Base-by-base conservation (phyloP, 768 basidiomycete genomes). In the Mycena polygramma region DNA sequence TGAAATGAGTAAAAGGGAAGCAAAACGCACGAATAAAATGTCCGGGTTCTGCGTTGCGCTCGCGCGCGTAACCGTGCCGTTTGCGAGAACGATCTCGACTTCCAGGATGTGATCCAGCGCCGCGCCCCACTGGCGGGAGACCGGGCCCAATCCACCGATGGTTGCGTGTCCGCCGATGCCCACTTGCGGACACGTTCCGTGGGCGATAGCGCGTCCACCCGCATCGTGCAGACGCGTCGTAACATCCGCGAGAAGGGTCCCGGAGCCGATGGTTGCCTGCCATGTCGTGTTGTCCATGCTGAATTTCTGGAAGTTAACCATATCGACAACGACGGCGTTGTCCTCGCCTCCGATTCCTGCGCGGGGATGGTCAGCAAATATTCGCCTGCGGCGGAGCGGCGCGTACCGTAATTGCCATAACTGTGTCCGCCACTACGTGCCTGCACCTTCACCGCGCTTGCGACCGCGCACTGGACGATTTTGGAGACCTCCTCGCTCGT, bases 121-220 rank as follows among this genome's bases (percentile, higher is more conserved):
- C 55, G 64, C 8, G 73, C 69, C 80, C 74, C 76, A 81, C 53
- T 70, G 68, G 0, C 77, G 63, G 17, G 74, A 74, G 4, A 67
- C 30, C 8, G 76, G 74, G 0, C 79, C 79, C 6, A 74, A 63
- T 36, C 70, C 79, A 20, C 70, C 71, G 37, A 76, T 71, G 20
- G 73, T 75, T 24, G 76, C 75, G 53, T 78, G 76, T 19, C 73
- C 70, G 19, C 77, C 77, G 68, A 76, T 73, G 0, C 79, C 77
- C 11, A 80, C 79, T 26, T 74, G 74, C 2, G 79, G 77, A 54
- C 81, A 81, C 11, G 75, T 76, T 2, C 80, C 81, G 59, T 79
- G 80, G 11, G 77, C 68, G 8, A 82, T 65, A 0, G 78, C 80
- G 20, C 78, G 74, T 39, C 74, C 41, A 53, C 75, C 66, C 7